Evolutionary conservation across 306 rosid species (phyloP), one percentile per base, ranked within the genome.

Genomic region (Quercus suber): DNA sequence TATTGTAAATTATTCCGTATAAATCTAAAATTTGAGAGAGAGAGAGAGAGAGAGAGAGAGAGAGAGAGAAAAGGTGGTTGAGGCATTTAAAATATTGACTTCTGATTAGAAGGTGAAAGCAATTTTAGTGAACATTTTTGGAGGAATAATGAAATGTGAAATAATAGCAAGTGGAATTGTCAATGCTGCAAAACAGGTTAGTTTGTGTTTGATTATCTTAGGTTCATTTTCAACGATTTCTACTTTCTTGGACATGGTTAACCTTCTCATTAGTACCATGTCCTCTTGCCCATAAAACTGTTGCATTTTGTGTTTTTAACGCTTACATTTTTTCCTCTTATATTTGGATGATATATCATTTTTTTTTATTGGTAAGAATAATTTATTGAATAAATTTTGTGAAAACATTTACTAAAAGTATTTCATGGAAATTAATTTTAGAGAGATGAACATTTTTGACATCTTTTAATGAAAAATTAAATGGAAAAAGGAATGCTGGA

Each of bases 61-160:
- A 23, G 21, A 21, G 21, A 21, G 21, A 21, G 21, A n/a, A n/a
- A n/a, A 95, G 99, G 99, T 95, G 68, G 87, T 95, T 33, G 99
- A 95, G 82, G 99, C 98, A 59, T 95, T 95, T 78, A 95, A 95
- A 82, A 95, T 95, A 78, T 85, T 95, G 92, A 95, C 98, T 1
- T 91, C 98, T 53, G 98, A 95, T 73, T 96, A 90, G 73, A 95
- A 92, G 87, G 99, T 95, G 79, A 93, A 95, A 86, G 97, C 98
- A 20, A 95, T 95, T 87, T 87, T 95, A 90, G 99, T 95, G 77
- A 95, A 95, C 81, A 95, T 95, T 69, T 95, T 95, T 84, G 99
- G 98, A 80, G 99, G 99, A 68, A 95, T 95, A 82, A 95, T 95
- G 99, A 95, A 95, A 87, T 95, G 99, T 87, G 99, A 95, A 80